phyloP scores from a whole-genome alignment of 306 rosid genomes.

The Cucumis melo region DNA sequence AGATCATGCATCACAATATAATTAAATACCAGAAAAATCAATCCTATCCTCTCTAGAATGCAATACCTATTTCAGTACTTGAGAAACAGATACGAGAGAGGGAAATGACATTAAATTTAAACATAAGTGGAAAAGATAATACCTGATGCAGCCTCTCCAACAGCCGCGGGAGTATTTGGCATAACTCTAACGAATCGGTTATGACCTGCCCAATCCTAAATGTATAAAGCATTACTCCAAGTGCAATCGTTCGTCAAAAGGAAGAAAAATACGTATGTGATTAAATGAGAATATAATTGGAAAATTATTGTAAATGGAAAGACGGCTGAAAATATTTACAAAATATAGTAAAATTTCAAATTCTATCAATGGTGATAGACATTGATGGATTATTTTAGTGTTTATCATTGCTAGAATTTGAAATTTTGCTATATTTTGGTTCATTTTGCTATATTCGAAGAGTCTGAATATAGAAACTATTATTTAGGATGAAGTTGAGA shows the following conservation, averaged over 20 bases:
- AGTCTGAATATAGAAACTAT: not conserved
- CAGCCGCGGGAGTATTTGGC: conserved; percentile 71
- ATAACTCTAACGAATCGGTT: conserved; percentile 63
- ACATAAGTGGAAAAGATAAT: not conserved
- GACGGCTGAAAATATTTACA: too few species aligned
- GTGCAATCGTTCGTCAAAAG: not conserved
- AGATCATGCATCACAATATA: not conserved
- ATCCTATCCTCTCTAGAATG: not conserved
- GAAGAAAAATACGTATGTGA: not conserved
- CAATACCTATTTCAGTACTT: not conserved
- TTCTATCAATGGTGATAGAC: too few species aligned
- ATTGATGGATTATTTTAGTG: too few species aligned
- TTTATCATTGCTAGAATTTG: too few species aligned
- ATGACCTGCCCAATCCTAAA: conserved; percentile 74
- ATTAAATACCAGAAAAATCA: not conserved
- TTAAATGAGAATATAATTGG: not conserved
- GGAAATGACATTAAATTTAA: not conserved
- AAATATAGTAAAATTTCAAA: too few species aligned
- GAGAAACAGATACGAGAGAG: not conserved
- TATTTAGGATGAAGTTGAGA: not conserved
- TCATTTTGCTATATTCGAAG: too few species aligned
- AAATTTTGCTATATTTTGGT: too few species aligned
- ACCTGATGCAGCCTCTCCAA: conserved; percentile 80
- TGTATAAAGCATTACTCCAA: not conserved
- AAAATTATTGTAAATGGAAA: too few species aligned